Base-by-base conservation (phyloP, 2,329 filamentous ascomycete genomes). In the Penicillium sclerotiorum region DNA sequence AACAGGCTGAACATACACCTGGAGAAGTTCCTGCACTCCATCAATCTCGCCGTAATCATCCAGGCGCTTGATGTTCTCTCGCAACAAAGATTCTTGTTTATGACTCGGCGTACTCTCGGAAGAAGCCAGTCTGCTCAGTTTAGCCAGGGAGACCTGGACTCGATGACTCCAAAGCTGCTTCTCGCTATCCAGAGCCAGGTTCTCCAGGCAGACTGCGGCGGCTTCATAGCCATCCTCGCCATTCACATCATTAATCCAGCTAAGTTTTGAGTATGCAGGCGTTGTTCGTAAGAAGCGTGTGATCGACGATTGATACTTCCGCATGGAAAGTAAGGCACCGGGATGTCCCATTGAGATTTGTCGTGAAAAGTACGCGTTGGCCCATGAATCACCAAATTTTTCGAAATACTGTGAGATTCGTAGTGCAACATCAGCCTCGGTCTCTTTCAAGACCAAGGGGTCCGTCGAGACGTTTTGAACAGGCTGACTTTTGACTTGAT, bases 221-320 rank as follows among this genome's bases (percentile, higher is more conserved):
- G 83, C 81, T 11, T 82, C 77, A 55, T 90, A 90, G 61, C 96
- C 85, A 50, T 85, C 80, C 65, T 94, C 89, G 20, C 82, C 80
- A 52, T 85, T 79, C 7, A 97, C 81, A 66, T 97, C 92, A 67
- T 99, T 95, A 73, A 99, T 95, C 94, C 94, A 99, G 41, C 87
- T 86, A 37, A 99, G 79, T 61, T 90, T 90, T 22, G 87, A 86
- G 54, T 90, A 84, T 54, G 85, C 80, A 13, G 25, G 36, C 0
- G 85, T 81, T 56, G 85, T 85, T 35, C 89, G 84, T 40, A 99
- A 78, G 62, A 91, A 99, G 44, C 80, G 79, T 1, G 90, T 95
- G 47, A 95, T 81, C 62, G 85, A 87, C 43, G 82, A 74, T 57
- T 85, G 84, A 62, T 92, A 88, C 48, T 84, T 86, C 78, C 51